Evolutionary conservation across 2,329 filamentous ascomycete species (phyloP).

Genomic region (Ceratocystis ficicola): DNA sequence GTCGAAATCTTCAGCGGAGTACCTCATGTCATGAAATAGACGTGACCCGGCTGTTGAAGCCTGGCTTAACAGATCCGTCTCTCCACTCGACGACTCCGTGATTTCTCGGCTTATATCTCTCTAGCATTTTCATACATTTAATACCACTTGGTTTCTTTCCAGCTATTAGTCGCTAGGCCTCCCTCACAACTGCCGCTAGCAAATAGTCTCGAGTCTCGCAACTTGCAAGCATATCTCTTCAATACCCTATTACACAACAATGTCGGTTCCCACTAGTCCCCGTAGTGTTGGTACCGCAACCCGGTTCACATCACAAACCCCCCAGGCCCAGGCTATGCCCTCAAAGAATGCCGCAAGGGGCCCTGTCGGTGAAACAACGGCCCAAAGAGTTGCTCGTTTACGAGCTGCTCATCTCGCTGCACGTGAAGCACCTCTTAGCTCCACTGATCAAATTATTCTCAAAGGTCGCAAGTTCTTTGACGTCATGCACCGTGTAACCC

Average conservation of each 20-base stretch:
- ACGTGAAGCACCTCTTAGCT: conserved; percentile 45
- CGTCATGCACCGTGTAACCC: conserved; percentile 44
- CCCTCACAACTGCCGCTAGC: not conserved
- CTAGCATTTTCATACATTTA: not conserved
- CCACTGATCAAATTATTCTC: conserved; percentile 40
- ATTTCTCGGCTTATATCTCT: not conserved
- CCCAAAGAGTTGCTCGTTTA: conserved; percentile 56
- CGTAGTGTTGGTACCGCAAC: conserved; percentile 69
- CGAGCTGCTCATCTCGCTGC: conserved; percentile 57
- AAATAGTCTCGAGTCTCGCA: not conserved
- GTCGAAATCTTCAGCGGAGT: conserved; percentile 16
- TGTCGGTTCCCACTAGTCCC: conserved; percentile 39
- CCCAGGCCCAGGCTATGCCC: conserved; percentile 55
- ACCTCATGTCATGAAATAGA: conserved; percentile 17
- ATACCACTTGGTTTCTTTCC: not conserved
- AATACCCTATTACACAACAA: conserved; percentile 24
- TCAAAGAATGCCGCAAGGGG: conserved; percentile 28
- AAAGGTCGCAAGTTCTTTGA: conserved; percentile 41
- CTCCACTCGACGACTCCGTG: not conserved
- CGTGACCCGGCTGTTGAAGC: conserved; percentile 6
- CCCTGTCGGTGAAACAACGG: conserved; percentile 47
- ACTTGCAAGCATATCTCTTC: not conserved
- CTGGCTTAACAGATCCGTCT: conserved; percentile 13
- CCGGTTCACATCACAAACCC: conserved; percentile 46
- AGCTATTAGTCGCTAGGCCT: not conserved